phyloP scores from a whole-genome alignment of 441 rosid genomes.

The Erodium texanum region DNA sequence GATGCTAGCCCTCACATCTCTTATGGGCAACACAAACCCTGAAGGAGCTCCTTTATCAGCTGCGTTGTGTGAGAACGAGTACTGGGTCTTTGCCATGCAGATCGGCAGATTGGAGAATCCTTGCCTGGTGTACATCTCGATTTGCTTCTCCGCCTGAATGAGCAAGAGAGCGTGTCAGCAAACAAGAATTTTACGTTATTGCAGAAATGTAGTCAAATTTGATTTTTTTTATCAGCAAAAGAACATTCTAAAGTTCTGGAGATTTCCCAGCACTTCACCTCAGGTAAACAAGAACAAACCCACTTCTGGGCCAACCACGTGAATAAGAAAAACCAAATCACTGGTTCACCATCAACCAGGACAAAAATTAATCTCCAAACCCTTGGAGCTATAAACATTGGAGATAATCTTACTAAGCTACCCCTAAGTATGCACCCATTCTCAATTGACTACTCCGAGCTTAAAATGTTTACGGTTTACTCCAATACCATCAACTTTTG shows the following conservation, averaged over 20 bases:
- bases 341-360: not conserved
- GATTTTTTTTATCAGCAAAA: not conserved
- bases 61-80: constrained; percentile 76
- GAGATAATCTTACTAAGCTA: too few species aligned
- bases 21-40: constrained; percentile 67
- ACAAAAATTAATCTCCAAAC: not conserved
- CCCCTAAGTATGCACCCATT: too few species aligned
- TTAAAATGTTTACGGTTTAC: too few species aligned
- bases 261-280: not conserved
- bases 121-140: constrained; percentile 79
- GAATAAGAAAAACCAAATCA: not conserved
- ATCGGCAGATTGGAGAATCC: constrained; percentile 80
- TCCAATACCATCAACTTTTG: too few species aligned
- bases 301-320: not conserved
- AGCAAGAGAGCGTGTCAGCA: not conserved
- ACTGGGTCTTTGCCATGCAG: constrained; percentile 95
- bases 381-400: not conserved
- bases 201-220: not conserved
- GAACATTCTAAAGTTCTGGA: not conserved
- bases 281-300: not conserved
- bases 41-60: constrained; percentile 77
- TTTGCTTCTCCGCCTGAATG: constrained; percentile 81
- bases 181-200: not conserved
- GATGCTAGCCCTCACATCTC: constrained; percentile 89
- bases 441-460: too few species aligned